These are phyloP conservation scores for Populus tremula DNA, from an alignment of 345 rosid genomes.

Conservation along the genomic window DNA sequence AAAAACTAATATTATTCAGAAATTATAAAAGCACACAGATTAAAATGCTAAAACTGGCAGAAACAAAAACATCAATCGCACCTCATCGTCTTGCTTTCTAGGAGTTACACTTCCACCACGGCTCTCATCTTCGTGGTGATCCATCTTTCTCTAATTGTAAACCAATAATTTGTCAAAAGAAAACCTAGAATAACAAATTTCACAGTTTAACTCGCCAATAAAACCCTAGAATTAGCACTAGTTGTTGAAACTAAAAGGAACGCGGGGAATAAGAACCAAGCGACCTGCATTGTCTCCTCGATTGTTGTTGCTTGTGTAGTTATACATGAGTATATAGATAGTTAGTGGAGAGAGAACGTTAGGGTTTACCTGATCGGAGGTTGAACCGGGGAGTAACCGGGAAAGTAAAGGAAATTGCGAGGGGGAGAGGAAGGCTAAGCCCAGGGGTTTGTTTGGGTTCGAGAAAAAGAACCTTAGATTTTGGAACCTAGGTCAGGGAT, in stretches of 20 bases:
- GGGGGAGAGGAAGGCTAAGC: background rate
- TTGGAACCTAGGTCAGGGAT: background rate
- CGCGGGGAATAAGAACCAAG: background rate
- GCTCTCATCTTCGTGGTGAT: conserved; percentile 60
- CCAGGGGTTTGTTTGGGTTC: background rate
- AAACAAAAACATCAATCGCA: conserved; percentile 14
- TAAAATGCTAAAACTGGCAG: background rate
- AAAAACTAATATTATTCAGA: background rate
- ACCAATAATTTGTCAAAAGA: background rate
- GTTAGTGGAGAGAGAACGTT: background rate
- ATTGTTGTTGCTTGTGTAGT: background rate
- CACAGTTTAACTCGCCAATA: background rate
- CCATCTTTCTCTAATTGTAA: conserved; percentile 35
- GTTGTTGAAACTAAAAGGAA: background rate
- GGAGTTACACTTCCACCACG: conserved; percentile 42
- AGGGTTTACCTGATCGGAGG: conserved; percentile 22
- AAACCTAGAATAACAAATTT: background rate
- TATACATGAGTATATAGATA: background rate
- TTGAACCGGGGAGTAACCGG: background rate
- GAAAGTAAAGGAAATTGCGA: background rate
- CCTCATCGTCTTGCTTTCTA: conserved; percentile 78
- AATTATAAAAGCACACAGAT: background rate
- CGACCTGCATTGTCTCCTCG: background rate
- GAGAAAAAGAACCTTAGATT: background rate
- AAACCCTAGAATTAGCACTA: background rate